Base-by-base conservation (phyloP, 352 stramenopile species). In the Discostella stelligera region DNA sequence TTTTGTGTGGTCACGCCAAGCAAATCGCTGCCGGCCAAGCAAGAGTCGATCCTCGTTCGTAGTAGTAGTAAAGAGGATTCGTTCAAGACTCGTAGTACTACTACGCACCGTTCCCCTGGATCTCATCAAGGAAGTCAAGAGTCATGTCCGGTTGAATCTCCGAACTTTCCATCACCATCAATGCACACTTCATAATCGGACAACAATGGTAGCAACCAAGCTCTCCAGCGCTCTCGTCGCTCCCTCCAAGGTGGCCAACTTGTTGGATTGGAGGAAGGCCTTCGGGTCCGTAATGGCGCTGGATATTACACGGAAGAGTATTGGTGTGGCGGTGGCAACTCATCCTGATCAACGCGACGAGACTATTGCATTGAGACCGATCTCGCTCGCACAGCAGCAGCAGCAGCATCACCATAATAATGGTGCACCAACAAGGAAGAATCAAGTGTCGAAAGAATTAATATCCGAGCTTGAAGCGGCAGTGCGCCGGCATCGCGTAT, bases 171-270 rank as follows among this genome's bases (percentile, higher is more conserved):
- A 2, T 32, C 27, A 32, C 27, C 5, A 6, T 32, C 27, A 32
- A 32, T 32, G 27, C 27, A 32, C 27, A 32, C 27, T 32, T 5
- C 2, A 32, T 32, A 32, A 32, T 32, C 44, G 10, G 10, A 37
- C 27, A 63, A 72, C 23, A 18, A 77, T 79, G 71, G 59, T 79
- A 16, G 71, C 71, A 54, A 74, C 71, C 2, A 80, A 80, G 49
- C 50, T 80, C n/a, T 72, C 58, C 60, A 67, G 30, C 14, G 59
- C 65, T 16, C 56, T 75, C 9, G 73, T 80, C 4, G 60, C 66
- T 3, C 73, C 73, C 13, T 74, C 73, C 13, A 74, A 76, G 37
- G 65, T 76, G 14, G 73, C 73, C 9, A 62, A 52, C 39, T 67
- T 66, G 53, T 53, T 80, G 20, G 73, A 80, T 61, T 80, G 73